Conservation (phyloP, 768 basidiomycete genomes). For the Xerocomellus chrysenteron region DNA sequence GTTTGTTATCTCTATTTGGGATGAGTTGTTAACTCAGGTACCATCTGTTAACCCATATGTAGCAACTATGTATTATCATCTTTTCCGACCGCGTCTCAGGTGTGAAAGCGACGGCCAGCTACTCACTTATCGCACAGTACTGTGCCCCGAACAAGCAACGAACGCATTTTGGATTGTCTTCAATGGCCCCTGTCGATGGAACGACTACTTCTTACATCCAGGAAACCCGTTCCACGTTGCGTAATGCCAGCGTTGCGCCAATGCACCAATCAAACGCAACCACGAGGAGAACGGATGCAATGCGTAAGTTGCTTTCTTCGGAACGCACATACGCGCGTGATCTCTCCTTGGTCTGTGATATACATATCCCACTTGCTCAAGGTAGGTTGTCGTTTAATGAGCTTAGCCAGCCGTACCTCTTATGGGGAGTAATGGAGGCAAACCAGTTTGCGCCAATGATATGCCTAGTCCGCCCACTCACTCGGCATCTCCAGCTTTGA, state of each 20-base stretch:
- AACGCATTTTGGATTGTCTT: background rate
- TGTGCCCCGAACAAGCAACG: too few species aligned
- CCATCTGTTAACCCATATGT: too few species aligned
- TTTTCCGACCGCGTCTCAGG: too few species aligned
- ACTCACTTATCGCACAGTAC: too few species aligned
- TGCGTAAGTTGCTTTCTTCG: constrained; percentile 68
- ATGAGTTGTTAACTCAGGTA: too few species aligned
- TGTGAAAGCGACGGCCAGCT: too few species aligned
- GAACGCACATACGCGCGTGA: constrained; percentile 76
- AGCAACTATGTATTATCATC: too few species aligned
- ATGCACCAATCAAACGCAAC: constrained; percentile 28
- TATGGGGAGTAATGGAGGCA: constrained; percentile 21
- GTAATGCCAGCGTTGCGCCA: constrained; percentile 4
- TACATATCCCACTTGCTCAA: constrained; percentile 73
- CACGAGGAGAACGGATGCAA: constrained; percentile 55
- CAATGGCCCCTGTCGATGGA: background rate
- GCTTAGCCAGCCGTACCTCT: background rate
- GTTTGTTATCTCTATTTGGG: too few species aligned
- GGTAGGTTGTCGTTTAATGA: constrained; percentile 42
- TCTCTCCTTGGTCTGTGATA: constrained; percentile 64
- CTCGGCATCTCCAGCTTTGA: constrained; percentile 32
- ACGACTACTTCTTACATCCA: background rate
- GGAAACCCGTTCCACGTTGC: background rate
- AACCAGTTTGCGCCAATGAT: constrained; percentile 24
- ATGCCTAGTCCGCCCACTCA: background rate